A percentile compares a stretch with the other conserved stretches of the same genome.
Evolutionary conservation across 768 basidiomycete genomes (phyloP).

Genomic region (Phaffia australis): DNA sequence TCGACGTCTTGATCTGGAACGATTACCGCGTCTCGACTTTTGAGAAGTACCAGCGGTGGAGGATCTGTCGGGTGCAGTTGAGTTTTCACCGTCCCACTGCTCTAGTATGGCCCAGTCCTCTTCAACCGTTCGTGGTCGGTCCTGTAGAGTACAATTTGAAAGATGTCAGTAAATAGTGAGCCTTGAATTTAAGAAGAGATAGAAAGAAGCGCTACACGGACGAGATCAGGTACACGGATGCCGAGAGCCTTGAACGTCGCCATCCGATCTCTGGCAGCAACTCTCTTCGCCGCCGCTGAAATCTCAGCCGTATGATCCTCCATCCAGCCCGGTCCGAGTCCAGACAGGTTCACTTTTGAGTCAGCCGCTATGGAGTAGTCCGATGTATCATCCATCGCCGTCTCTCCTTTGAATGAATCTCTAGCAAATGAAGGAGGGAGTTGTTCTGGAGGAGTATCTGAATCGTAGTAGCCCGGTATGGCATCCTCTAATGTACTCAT

Average conservation of each 20-base stretch:
- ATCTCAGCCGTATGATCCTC: not conserved
- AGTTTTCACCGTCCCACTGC: not conserved
- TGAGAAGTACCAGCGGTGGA: not conserved
- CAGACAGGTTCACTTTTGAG: not conserved
- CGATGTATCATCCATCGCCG: not conserved
- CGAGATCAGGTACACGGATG: constrained; percentile 6
- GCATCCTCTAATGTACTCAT: constrained; percentile 11
- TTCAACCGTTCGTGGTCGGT: constrained; percentile 15
- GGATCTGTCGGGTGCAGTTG: not conserved
- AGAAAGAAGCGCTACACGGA: not conserved
- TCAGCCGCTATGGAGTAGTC: not conserved
- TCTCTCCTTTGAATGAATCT: not conserved
- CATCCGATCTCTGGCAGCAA: constrained; percentile 8
- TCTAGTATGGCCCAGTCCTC: constrained; percentile 24
- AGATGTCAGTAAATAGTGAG: not conserved
- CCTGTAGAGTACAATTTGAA: not conserved
- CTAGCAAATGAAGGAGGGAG: not conserved
- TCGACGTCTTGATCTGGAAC: not conserved
- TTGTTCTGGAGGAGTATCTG: not conserved
- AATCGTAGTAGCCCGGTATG: not conserved
- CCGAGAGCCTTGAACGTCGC: constrained; percentile 14
- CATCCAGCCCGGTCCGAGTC: constrained; percentile 5
- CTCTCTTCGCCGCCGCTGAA: not conserved
- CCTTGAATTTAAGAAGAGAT: not conserved
- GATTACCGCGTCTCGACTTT: constrained; percentile 3